Conservation (phyloP, 2,329 filamentous ascomycete species). For the Penicillium sp. region DNA sequence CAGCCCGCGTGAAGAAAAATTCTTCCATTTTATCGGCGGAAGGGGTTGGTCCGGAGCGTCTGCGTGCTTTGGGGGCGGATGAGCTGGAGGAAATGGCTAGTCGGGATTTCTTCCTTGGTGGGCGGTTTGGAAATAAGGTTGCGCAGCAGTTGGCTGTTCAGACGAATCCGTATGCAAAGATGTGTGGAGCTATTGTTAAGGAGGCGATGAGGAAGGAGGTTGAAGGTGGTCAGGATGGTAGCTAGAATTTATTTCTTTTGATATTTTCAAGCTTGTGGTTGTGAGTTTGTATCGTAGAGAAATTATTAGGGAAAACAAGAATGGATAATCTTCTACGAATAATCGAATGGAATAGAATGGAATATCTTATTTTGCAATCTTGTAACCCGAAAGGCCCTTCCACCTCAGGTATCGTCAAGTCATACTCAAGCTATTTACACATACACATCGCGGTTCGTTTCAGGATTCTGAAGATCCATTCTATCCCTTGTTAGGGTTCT, state of each 20-base stretch:
- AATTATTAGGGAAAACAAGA: no score
- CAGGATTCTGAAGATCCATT: neutral
- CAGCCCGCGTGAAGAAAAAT: conserved; percentile 33
- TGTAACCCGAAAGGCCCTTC: neutral
- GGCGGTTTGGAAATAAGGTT: conserved; percentile 60
- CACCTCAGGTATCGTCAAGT: conserved; percentile 7
- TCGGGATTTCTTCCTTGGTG: conserved; percentile 58
- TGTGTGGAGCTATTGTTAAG: conserved; percentile 65
- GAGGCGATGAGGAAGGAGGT: conserved; percentile 63
- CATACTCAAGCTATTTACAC: conserved; percentile 10
- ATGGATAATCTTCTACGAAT: no score
- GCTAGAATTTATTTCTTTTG: conserved; percentile 7
- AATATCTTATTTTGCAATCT: neutral
- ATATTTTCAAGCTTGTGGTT: no score
- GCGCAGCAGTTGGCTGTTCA: conserved; percentile 62
- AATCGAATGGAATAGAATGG: neutral
- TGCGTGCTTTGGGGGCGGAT: conserved; percentile 39
- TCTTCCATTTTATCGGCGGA: neutral
- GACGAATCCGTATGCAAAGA: conserved; percentile 66
- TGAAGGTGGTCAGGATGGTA: conserved; percentile 26
- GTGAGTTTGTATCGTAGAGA: no score
- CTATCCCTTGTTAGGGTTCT: conserved; percentile 51
- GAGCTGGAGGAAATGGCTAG: conserved; percentile 61
- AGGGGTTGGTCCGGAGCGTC: conserved; percentile 31
- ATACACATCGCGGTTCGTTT: neutral